Evolutionary conservation across 805 yeast genomes (phyloP).

Genomic region (Yarrowia sp.): DNA sequence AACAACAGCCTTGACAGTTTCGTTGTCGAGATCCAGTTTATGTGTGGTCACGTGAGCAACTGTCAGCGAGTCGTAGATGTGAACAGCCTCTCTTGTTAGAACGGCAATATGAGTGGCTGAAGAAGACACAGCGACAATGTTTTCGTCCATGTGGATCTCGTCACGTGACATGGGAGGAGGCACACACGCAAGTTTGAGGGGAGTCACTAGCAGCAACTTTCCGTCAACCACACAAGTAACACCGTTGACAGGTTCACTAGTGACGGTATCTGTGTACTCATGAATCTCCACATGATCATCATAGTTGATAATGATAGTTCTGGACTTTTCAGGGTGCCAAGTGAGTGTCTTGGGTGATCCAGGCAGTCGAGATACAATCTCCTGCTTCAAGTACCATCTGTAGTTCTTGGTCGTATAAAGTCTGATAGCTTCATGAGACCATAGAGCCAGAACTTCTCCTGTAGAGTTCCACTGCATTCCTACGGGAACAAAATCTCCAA

Average conservation of each 20-base stretch:
- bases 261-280: slow-evolving; percentile 62
- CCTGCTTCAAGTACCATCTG: slow-evolving; percentile 94
- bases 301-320: slow-evolving; percentile 56
- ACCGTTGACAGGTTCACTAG: slow-evolving; percentile 74
- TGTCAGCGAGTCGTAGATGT: slow-evolving; percentile 5
- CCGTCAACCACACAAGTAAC: slow-evolving; percentile 83
- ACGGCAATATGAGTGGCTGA: slow-evolving; percentile 49
- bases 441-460: slow-evolving; percentile 74
- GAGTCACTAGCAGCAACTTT: slow-evolving; percentile 65
- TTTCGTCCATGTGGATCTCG: slow-evolving; percentile 54
- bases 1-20: slow-evolving; percentile 40
- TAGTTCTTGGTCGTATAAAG: slow-evolving; percentile 91
- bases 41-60: slow-evolving; percentile 3
- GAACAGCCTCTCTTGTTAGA: slow-evolving; percentile 32
- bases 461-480: slow-evolving; percentile 75
- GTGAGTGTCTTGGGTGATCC: slow-evolving; percentile 37
- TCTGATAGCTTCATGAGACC: slow-evolving; percentile 61
- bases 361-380: slow-evolving; percentile 42
- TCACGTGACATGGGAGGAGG: slow-evolving; percentile 92
- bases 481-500: slow-evolving; percentile 53
- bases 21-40: neutral
- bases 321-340: slow-evolving; percentile 91
- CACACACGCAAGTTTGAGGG: slow-evolving; percentile 76
- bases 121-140: slow-evolving; percentile 63
- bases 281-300: slow-evolving; percentile 51